Conservation (phyloP, 352 stramenopile species). For the Lagenidium sp. region DNA sequence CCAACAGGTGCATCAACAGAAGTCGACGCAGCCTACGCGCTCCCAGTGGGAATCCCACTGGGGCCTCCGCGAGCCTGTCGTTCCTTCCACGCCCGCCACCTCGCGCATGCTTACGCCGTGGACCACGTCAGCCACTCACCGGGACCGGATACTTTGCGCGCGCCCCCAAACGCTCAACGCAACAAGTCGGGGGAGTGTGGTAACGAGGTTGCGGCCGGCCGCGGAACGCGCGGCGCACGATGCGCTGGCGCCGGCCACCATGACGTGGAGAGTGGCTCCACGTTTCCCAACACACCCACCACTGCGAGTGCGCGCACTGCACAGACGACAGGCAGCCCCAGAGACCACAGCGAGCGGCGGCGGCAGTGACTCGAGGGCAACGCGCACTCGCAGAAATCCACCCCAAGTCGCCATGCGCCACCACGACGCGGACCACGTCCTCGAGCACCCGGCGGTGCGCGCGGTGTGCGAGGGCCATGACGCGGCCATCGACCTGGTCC, state of each 20-base stretch:
- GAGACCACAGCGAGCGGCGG: background rate
- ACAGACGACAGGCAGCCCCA: background rate
- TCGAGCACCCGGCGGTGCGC: conserved; percentile 44
- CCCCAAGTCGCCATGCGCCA: background rate
- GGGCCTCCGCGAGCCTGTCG: background rate
- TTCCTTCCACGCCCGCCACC: no score
- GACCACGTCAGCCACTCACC: no score
- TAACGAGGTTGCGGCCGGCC: background rate
- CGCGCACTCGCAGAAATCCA: background rate
- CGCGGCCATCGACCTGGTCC: conserved; percentile 33
- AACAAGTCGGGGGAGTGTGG: background rate
- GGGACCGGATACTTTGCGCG: no score
- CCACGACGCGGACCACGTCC: background rate
- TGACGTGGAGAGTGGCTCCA: background rate
- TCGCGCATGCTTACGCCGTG: no score
- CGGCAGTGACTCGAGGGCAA: background rate
- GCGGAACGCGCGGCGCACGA: background rate
- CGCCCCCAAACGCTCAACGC: no score
- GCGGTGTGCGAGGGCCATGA: conserved; percentile 36
- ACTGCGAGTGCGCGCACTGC: background rate
- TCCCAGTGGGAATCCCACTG: background rate
- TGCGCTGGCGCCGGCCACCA: no score
- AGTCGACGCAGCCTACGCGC: background rate
- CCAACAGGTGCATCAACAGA: no score
- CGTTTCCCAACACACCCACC: background rate